These are phyloP conservation scores for Colletotrichum camelliae DNA, from an alignment of 2,329 filamentous ascomycete genomes.

Conservation along the genomic window DNA sequence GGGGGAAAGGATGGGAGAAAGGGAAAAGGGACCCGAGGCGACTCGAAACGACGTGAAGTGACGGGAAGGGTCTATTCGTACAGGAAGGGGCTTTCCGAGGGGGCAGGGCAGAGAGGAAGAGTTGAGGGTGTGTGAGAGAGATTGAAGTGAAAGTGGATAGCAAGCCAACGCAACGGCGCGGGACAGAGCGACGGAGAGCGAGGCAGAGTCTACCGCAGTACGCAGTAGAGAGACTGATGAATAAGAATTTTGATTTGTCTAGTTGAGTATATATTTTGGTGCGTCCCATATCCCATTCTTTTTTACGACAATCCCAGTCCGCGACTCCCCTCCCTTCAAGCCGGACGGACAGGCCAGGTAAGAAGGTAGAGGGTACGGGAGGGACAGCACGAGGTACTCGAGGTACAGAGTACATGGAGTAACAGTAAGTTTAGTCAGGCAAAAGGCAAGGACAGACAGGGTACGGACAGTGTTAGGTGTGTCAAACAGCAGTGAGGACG, in stretches of 20 bases:
- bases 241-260: constrained; percentile 12
- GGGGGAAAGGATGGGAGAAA: background rate
- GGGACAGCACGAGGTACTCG: background rate
- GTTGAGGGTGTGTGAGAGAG: background rate
- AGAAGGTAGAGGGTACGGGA: background rate
- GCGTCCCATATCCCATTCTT: constrained; percentile 17
- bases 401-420: background rate
- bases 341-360: background rate
- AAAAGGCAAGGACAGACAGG: background rate
- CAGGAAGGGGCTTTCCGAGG: background rate
- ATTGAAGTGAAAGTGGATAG: background rate
- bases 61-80: background rate
- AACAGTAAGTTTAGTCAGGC: background rate
- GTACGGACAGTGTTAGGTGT: background rate
- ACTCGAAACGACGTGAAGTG: background rate
- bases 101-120: background rate
- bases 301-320: constrained; percentile 7
- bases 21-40: background rate
- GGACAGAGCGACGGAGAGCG: background rate
- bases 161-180: background rate
- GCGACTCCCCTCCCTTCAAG: background rate
- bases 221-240: background rate
- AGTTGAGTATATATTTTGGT: constrained; percentile 18
- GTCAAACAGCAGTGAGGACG: background rate
- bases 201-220: constrained; percentile 11